A percentile compares a stretch with the other conserved stretches of the same genome.
Conservation (phyloP, 192 early-diverging fungal species). For the Anaeromyces robustus region DNA sequence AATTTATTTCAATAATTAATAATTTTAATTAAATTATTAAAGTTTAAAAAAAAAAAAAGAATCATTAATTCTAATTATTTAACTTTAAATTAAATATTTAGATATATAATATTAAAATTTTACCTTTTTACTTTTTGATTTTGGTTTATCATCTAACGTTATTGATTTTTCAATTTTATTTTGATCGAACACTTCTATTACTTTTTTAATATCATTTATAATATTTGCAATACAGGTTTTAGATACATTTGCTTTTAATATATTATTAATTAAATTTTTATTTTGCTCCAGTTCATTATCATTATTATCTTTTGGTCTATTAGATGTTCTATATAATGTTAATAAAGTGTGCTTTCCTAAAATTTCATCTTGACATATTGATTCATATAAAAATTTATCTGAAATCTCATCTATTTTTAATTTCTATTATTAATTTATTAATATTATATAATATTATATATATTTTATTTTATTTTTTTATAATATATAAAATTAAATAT, state of each 20-base stretch:
- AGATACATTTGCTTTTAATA: background rate
- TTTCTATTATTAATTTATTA: background rate
- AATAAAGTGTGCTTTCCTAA: background rate
- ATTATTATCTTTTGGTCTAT: background rate
- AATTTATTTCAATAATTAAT: too few species aligned
- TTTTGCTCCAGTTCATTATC: background rate
- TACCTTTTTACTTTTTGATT: background rate
- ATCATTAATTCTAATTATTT: too few species aligned
- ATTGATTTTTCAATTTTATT: background rate
- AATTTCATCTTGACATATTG: background rate
- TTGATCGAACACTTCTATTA: background rate
- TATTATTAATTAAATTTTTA: background rate
- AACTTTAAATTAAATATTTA: too few species aligned
- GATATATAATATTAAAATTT: background rate
- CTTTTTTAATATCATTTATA: background rate
- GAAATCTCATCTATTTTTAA: background rate
- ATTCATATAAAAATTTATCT: background rate
- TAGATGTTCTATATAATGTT: background rate
- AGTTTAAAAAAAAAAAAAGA: too few species aligned
- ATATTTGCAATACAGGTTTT: background rate
- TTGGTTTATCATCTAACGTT: background rate
- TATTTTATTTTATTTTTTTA: too few species aligned
- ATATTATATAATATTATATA: too few species aligned
- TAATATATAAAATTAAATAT: too few species aligned
- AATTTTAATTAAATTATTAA: too few species aligned